phyloP scores from a whole-genome alignment of 345 rosid genomes.

The Aegle marmelos region DNA sequence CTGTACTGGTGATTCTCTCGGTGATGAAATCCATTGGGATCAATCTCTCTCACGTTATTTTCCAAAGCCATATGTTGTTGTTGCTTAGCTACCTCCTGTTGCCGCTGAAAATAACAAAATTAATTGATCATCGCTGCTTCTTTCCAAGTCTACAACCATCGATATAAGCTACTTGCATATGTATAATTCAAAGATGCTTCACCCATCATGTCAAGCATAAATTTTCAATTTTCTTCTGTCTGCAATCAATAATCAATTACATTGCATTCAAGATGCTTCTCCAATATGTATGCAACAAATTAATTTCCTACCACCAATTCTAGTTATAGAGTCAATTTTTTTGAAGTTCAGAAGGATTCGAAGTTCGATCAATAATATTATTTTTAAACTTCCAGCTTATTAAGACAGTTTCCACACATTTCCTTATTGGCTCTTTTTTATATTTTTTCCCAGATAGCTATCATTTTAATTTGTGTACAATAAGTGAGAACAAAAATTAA shows the following conservation, averaged over 20 bases:
- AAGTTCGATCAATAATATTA: too few species aligned
- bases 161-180: too few species aligned
- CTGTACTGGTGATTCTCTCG: slow-evolving; percentile 21
- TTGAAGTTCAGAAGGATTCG: too few species aligned
- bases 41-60: slow-evolving; percentile 39
- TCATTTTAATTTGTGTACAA: background rate
- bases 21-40: slow-evolving; percentile 12
- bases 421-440: background rate
- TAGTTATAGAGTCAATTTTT: too few species aligned
- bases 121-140: background rate
- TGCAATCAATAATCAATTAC: background rate
- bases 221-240: too few species aligned
- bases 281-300: too few species aligned
- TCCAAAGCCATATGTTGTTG: slow-evolving; percentile 54
- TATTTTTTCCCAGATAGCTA: background rate
- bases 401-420: background rate
- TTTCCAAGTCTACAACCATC: background rate
- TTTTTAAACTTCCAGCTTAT: too few species aligned
- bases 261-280: background rate
- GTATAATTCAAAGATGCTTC: background rate
- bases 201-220: too few species aligned
- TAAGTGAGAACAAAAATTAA: background rate
- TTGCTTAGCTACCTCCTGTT: slow-evolving; percentile 33
- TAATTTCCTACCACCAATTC: too few species aligned
- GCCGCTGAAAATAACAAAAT: slow-evolving; percentile 28